Evolutionary conservation across 768 basidiomycete genomes (phyloP).

Genomic region (Porpolomopsis calyptriformis): DNA sequence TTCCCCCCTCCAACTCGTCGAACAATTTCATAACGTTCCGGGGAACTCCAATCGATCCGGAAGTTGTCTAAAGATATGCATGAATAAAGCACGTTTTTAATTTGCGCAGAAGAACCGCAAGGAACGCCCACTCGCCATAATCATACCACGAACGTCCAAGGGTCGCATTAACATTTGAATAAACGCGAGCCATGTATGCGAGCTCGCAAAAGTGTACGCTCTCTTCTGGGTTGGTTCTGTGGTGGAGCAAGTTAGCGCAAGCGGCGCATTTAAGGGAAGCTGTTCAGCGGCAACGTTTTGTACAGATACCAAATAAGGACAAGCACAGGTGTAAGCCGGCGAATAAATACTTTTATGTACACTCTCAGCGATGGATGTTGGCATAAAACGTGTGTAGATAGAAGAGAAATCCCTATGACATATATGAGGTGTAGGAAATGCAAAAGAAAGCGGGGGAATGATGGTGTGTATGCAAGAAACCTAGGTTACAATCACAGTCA

Average conservation of each 20-base stretch:
- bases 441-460: background rate
- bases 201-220: background rate
- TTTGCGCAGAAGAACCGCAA: too few relatives aligned
- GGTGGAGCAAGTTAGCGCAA: background rate
- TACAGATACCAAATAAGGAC: background rate
- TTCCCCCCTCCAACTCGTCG: conserved; percentile 55
- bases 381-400: background rate
- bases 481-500: background rate
- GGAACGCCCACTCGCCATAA: conserved; percentile 37
- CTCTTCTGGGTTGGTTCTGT: background rate
- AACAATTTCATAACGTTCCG: conserved; percentile 58
- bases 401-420: background rate
- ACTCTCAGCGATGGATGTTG: too few relatives aligned
- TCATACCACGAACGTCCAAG: conserved; percentile 54
- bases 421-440: background rate
- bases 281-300: background rate
- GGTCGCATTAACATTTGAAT: conserved; percentile 47
- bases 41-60: conserved; percentile 51
- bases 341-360: too few relatives aligned
- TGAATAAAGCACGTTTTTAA: too few relatives aligned
- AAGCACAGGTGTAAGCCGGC: too few relatives aligned
- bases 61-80: conserved; percentile 36
- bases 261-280: conserved; percentile 1
- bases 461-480: background rate
- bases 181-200: conserved; percentile 36